Conservation (phyloP, 2,329 filamentous ascomycete genomes). For the Westerdykella ornata region DNA sequence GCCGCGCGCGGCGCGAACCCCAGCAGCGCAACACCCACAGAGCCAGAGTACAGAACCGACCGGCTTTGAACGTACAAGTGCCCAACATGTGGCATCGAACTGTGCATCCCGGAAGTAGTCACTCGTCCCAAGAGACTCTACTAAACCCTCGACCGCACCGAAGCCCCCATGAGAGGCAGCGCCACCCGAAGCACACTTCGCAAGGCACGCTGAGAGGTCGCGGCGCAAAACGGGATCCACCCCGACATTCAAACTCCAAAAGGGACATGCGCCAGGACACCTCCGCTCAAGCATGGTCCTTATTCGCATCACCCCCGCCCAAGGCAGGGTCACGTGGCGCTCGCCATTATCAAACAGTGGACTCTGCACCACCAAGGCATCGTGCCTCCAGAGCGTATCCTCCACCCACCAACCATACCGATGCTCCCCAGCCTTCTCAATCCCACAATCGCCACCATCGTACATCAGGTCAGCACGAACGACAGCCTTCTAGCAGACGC, state of each 20-base stretch:
- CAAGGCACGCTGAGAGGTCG: constrained; percentile 31
- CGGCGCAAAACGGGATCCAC: constrained; percentile 34
- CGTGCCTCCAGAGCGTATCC: constrained; percentile 24
- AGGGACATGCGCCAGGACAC: constrained; percentile 20
- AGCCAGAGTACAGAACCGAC: constrained; percentile 15
- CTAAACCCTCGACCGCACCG: constrained; percentile 34
- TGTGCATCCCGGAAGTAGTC: constrained; percentile 17
- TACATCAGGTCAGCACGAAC: constrained; percentile 17
- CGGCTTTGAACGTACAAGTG: constrained; percentile 21
- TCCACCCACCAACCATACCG: constrained; percentile 7
- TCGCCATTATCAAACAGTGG: constrained; percentile 23
- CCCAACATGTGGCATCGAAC: constrained; percentile 26
- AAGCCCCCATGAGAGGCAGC: constrained; percentile 26
- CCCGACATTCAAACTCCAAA: constrained; percentile 27
- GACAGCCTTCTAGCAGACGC: constrained; percentile 16
- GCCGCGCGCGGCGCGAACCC: constrained; percentile 12
- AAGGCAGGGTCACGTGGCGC: constrained; percentile 18
- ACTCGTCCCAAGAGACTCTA: constrained; percentile 32
- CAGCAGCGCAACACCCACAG: constrained; percentile 14
- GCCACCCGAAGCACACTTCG: constrained; percentile 29
- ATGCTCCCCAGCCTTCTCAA: constrained; percentile 8
- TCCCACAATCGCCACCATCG: constrained; percentile 23
- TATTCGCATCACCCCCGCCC: constrained; percentile 28
- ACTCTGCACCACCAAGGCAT: constrained; percentile 25
- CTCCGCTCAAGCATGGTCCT: constrained; percentile 21